These are phyloP conservation scores for Diospyros lotus DNA, from an alignment of 148 eudicot genomes.

Conservation along the genomic window DNA sequence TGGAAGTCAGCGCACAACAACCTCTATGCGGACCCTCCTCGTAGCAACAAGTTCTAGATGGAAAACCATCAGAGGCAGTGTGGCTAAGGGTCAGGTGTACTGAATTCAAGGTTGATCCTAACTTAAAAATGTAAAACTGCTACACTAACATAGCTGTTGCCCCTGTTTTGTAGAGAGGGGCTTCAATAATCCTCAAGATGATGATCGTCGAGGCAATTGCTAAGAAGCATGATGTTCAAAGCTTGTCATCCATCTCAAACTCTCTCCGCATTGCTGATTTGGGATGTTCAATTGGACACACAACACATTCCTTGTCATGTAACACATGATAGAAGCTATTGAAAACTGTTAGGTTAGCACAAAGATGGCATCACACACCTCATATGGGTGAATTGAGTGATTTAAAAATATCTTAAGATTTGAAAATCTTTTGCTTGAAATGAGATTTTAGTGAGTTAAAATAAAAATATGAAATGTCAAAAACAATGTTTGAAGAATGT, in stretches of 20 bases:
- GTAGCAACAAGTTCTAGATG: neutral
- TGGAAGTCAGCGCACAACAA: too few species aligned
- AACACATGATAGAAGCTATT: constrained; percentile 7
- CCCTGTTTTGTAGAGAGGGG: constrained; percentile 5
- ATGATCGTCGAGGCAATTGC: constrained; percentile 14
- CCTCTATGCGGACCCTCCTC: too few species aligned
- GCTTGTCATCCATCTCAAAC: constrained; percentile 4
- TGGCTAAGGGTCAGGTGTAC: too few species aligned
- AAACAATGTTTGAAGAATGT: too few species aligned
- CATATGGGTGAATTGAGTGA: too few species aligned
- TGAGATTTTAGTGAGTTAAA: too few species aligned
- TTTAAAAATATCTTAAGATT: too few species aligned
- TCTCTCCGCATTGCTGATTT: constrained; percentile 11
- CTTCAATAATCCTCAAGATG: neutral
- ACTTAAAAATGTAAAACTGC: neutral
- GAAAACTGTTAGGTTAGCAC: neutral
- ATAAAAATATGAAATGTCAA: too few species aligned
- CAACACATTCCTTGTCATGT: constrained; percentile 15
- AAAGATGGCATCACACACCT: too few species aligned
- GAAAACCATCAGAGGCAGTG: too few species aligned
- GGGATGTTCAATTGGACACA: constrained; percentile 16
- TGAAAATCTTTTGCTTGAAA: too few species aligned
- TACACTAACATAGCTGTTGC: neutral
- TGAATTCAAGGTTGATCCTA: neutral
- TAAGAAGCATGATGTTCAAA: constrained; percentile 5